These are phyloP conservation scores for Zostera marina DNA, from an alignment of 116 monocot species.

Conservation along the genomic window DNA sequence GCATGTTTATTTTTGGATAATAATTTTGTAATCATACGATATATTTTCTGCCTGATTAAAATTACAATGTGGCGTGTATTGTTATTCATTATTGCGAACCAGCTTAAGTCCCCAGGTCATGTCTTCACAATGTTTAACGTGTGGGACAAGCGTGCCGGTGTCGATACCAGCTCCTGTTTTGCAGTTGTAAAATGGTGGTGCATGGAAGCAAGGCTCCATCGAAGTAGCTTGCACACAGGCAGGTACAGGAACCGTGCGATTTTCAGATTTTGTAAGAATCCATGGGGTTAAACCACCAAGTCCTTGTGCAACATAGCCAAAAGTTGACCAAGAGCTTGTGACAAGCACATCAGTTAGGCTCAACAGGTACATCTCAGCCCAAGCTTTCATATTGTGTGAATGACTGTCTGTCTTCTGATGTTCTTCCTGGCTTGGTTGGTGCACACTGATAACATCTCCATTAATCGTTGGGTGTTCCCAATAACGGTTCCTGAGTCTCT, in stretches of 20 bases:
- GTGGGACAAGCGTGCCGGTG: conserved; percentile 14
- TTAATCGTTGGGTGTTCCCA: conserved; percentile 21
- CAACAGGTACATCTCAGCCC: conserved; percentile 46
- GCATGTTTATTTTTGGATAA: background rate
- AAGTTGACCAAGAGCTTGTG: conserved; percentile 44
- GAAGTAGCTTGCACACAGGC: conserved; percentile 31
- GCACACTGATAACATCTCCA: conserved; percentile 25
- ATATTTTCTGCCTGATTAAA: no score
- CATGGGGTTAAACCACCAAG: conserved; percentile 40
- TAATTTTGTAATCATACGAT: background rate
- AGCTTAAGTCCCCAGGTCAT: conserved; percentile 31
- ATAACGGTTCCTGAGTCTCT: conserved; percentile 28
- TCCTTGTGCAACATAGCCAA: conserved; percentile 49
- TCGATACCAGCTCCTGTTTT: conserved; percentile 12
- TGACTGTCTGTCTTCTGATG: conserved; percentile 22
- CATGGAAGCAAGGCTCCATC: conserved; percentile 51
- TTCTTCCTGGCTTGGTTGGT: conserved; percentile 49
- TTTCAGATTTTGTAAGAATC: conserved; percentile 29
- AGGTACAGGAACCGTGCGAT: conserved; percentile 16
- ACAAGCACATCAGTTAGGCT: conserved; percentile 40
- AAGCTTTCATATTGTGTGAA: conserved; percentile 42
- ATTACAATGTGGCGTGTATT: no score
- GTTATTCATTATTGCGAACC: no score
- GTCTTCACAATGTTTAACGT: conserved; percentile 45
- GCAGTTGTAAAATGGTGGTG: conserved; percentile 32